Conservation (phyloP, 306 rosid genomes). For the Castanea mollissima region DNA sequence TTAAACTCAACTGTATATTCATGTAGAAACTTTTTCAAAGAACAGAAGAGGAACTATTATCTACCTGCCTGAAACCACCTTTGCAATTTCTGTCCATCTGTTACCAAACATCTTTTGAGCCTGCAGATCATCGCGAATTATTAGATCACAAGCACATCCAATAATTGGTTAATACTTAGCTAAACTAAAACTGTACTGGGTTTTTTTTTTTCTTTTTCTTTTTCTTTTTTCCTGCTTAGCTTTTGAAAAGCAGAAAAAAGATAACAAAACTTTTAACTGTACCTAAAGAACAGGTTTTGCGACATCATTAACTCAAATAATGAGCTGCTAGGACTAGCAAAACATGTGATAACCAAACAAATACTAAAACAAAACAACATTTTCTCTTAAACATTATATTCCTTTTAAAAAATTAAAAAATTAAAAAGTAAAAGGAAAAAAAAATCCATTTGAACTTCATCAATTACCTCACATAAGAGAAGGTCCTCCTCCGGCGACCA, state of each 20-base stretch:
- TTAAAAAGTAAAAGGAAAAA: neutral
- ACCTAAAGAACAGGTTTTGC: slow-evolving; percentile 7
- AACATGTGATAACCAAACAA: neutral
- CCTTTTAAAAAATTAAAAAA: no score
- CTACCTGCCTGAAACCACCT: slow-evolving; percentile 99
- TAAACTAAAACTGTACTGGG: neutral
- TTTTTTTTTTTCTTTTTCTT: neutral
- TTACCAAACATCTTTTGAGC: slow-evolving; percentile 96
- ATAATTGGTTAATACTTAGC: slow-evolving; percentile 4
- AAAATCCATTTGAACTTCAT: neutral
- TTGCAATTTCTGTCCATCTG: slow-evolving; percentile 99
- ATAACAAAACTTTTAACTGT: neutral
- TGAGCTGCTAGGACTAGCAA: slow-evolving; percentile 11
- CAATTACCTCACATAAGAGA: slow-evolving; percentile 89
- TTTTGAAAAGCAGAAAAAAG: slow-evolving; percentile 14
- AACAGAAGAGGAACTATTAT: neutral
- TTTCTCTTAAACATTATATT: neutral
- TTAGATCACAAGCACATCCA: slow-evolving; percentile 26
- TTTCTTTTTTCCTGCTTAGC: neutral
- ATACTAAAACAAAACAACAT: neutral
- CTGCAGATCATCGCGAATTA: slow-evolving; percentile 46
- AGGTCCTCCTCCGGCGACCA: slow-evolving; percentile 98
- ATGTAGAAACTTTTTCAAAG: neutral
- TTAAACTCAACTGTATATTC: slow-evolving; percentile 6
- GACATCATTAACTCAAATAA: neutral